Conservation (phyloP, 768 basidiomycete species). For the Lactarius akahatsu region DNA sequence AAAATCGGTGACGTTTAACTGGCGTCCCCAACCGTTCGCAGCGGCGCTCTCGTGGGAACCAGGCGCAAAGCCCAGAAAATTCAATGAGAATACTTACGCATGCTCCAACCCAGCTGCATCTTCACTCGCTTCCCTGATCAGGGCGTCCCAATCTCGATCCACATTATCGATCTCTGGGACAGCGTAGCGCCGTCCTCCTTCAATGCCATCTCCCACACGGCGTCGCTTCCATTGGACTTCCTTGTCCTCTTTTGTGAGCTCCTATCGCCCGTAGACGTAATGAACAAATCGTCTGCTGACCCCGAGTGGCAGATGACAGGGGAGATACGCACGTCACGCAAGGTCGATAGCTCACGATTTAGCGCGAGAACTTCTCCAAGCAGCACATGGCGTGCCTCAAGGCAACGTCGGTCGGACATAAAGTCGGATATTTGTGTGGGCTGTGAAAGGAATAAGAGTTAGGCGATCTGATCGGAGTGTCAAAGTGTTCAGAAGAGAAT, state of each 20-base stretch:
- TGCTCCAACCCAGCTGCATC: constrained; percentile 26
- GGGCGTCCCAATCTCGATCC: constrained; percentile 26
- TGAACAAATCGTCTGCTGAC: constrained; percentile 7
- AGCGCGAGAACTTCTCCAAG: constrained; percentile 59
- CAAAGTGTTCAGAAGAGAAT: constrained; percentile 9
- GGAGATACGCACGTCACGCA: constrained; percentile 58
- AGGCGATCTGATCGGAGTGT: constrained; percentile 31
- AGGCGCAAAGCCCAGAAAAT: constrained; percentile 7
- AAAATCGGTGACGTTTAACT: constrained; percentile 34
- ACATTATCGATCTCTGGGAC: constrained; percentile 27
- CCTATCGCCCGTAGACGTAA: constrained; percentile 26
- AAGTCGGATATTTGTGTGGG: constrained; percentile 38
- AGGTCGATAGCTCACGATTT: constrained; percentile 62
- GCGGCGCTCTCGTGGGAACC: constrained; percentile 7
- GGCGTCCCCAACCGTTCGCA: background rate
- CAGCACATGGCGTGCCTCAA: constrained; percentile 49
- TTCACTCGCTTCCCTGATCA: constrained; percentile 26
- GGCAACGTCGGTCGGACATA: constrained; percentile 40
- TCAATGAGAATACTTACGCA: constrained; percentile 36
- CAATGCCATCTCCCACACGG: constrained; percentile 20
- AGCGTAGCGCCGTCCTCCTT: constrained; percentile 19
- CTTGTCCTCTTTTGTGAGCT: constrained; percentile 17
- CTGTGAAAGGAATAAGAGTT: constrained; percentile 35
- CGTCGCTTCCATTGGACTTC: constrained; percentile 27
- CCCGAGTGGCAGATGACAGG: constrained; percentile 13